phyloP scores from a whole-genome alignment of 1,284 basidiomycete species.

The Leucoagaricus sp. region DNA sequence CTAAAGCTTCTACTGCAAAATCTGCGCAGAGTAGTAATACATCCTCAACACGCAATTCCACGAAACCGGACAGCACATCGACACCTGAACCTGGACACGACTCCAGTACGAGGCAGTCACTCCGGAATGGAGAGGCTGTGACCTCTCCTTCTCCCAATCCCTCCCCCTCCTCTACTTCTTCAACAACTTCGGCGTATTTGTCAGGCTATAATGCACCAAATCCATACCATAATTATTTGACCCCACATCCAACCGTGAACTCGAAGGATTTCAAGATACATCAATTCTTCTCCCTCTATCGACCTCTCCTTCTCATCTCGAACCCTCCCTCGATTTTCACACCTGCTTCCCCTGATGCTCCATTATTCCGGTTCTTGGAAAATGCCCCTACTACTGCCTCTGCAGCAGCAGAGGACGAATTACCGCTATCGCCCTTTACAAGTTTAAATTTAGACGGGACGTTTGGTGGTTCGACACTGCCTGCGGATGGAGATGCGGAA shows the following conservation, averaged over 20 bases:
- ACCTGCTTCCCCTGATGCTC: constrained; percentile 35
- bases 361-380: constrained; percentile 27
- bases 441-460: constrained; percentile 55
- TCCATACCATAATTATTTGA: constrained; percentile 15
- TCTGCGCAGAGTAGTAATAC: background rate
- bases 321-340: constrained; percentile 62
- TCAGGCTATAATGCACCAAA: constrained; percentile 13
- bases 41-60: constrained; percentile 17
- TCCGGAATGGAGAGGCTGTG: constrained; percentile 11
- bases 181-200: constrained; percentile 12
- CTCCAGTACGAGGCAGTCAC: background rate
- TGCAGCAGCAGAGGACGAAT: constrained; percentile 70
- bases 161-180: background rate
- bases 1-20: constrained; percentile 19
- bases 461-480: constrained; percentile 59
- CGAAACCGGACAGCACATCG: constrained; percentile 15
- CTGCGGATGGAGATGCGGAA: constrained; percentile 71
- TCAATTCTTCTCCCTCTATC: constrained; percentile 77
- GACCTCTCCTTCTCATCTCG: constrained; percentile 67
- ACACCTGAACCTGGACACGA: constrained; percentile 14
- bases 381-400: constrained; percentile 59
- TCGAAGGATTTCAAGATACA: constrained; percentile 72
- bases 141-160: background rate
- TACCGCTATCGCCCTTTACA: constrained; percentile 65
- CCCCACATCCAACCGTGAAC: constrained; percentile 54